Conservation (phyloP, 2,329 filamentous ascomycete genomes). For the Plenodomus tracheiphilus region DNA sequence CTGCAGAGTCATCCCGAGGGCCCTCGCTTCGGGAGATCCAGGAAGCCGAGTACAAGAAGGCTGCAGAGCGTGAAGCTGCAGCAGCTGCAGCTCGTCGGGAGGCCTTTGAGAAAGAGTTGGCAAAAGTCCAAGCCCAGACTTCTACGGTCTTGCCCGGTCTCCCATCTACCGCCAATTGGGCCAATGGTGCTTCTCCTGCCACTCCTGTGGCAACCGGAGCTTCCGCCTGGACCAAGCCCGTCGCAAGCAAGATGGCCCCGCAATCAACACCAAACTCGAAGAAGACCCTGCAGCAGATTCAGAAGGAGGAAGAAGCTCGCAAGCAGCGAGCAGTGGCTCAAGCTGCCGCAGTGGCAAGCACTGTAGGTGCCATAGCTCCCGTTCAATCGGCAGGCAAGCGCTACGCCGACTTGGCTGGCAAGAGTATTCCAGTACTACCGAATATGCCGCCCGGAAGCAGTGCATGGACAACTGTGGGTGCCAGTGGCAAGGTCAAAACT, state of each 20-base stretch:
- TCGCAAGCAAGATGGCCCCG: constrained; percentile 53
- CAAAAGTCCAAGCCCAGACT: constrained; percentile 56
- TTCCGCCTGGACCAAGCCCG: constrained; percentile 66
- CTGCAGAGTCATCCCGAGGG: constrained; percentile 71
- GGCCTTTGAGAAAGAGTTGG: constrained; percentile 78
- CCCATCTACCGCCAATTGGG: constrained; percentile 89
- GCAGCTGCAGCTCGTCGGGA: constrained; percentile 77
- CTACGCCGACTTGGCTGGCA: constrained; percentile 92
- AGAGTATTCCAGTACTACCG: constrained; percentile 58
- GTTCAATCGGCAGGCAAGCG: constrained; percentile 69
- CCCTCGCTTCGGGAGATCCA: constrained; percentile 97
- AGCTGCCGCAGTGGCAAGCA: constrained; percentile 50
- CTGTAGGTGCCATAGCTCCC: constrained; percentile 50
- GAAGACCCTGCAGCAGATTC: constrained; percentile 94
- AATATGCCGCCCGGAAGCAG: constrained; percentile 50
- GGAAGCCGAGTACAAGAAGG: constrained; percentile 90
- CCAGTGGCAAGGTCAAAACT: constrained; percentile 86
- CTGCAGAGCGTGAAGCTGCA: constrained; percentile 82
- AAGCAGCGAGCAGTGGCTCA: constrained; percentile 73
- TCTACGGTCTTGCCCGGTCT: constrained; percentile 72
- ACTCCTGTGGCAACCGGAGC: constrained; percentile 54
- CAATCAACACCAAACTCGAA: constrained; percentile 57
- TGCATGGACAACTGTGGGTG: constrained; percentile 94
- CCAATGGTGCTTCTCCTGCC: constrained; percentile 69
- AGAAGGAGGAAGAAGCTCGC: constrained; percentile 89